These are phyloP conservation scores for Ulota crispa DNA, from an alignment of 225 moss, liverwort and hornwort genomes.

Conservation along the genomic window DNA sequence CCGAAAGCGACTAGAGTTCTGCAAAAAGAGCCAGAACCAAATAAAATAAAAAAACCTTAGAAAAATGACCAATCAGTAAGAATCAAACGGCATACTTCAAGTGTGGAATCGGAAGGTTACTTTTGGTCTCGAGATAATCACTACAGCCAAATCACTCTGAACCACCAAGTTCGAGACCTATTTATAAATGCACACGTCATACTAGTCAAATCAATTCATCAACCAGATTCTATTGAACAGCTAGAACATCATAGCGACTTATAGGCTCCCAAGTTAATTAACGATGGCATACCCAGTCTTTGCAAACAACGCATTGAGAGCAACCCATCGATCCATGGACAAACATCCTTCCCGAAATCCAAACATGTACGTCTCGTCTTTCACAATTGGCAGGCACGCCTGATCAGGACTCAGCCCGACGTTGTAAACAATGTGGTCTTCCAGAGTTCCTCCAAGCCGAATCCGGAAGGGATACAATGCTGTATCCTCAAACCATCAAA, in stretches of 20 bases:
- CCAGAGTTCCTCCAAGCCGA: constrained; percentile 81
- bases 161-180: neutral
- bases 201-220: constrained; percentile 10
- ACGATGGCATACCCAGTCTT: constrained; percentile 64
- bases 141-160: neutral
- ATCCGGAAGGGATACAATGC: constrained; percentile 76
- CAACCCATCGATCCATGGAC: constrained; percentile 76
- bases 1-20: constrained; percentile 85
- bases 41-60: constrained; percentile 1
- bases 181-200: neutral
- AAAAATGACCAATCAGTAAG: neutral
- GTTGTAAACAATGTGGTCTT: constrained; percentile 84
- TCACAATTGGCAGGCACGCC: constrained; percentile 63
- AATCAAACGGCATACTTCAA: neutral
- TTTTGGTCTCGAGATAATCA: neutral
- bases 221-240: neutral
- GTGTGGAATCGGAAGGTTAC: neutral
- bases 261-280: neutral
- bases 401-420: constrained; percentile 47
- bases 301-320: constrained; percentile 63
- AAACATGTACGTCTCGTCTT: constrained; percentile 50
- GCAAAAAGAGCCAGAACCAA: constrained; percentile 27
- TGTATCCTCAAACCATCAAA: constrained; percentile 32
- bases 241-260: neutral
- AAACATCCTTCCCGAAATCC: constrained; percentile 78